Evolutionary conservation across 2,329 filamentous ascomycete species (phyloP).

Genomic region (Colletotrichum acutatum): DNA sequence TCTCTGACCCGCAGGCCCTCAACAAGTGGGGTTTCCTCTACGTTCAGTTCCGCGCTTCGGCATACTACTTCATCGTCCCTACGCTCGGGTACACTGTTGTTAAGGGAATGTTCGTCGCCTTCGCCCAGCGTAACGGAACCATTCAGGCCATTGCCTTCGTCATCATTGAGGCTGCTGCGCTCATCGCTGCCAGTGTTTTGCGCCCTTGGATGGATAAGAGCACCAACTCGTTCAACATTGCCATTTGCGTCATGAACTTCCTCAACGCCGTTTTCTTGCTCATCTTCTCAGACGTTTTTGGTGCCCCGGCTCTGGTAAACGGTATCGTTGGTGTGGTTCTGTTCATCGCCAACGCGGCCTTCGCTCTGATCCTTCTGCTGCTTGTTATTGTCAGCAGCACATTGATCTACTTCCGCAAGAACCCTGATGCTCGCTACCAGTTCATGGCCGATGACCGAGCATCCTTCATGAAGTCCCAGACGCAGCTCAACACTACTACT

Average conservation of each 20-base stretch:
- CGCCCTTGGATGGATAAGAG: constrained; percentile 99
- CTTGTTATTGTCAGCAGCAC: constrained; percentile 74
- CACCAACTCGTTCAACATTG: constrained; percentile 96
- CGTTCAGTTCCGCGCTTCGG: constrained; percentile 93
- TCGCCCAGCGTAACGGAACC: constrained; percentile 76
- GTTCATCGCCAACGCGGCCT: constrained; percentile 87
- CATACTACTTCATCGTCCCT: constrained; percentile 94
- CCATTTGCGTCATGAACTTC: constrained; percentile 91
- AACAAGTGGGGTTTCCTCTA: constrained; percentile 99
- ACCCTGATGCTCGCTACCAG: constrained; percentile 94
- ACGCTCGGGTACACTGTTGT: constrained; percentile 81
- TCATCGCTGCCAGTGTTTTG: constrained; percentile 82
- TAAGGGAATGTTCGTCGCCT: constrained; percentile 89
- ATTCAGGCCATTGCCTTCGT: constrained; percentile 86
- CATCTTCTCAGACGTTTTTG: constrained; percentile 88
- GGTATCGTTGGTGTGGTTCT: constrained; percentile 91
- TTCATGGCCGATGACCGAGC: constrained; percentile 96
- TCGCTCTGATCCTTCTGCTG: constrained; percentile 83
- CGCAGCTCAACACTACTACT: constrained; percentile 79
- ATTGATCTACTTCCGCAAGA: constrained; percentile 86
- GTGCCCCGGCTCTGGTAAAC: constrained; percentile 83
- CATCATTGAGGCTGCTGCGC: constrained; percentile 81
- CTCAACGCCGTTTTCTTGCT: constrained; percentile 89
- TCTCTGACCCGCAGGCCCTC: constrained; percentile 91
- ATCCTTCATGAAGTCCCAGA: constrained; percentile 97